phyloP scores from a whole-genome alignment of 1,284 basidiomycete genomes.

The Ganoderma sp. region DNA sequence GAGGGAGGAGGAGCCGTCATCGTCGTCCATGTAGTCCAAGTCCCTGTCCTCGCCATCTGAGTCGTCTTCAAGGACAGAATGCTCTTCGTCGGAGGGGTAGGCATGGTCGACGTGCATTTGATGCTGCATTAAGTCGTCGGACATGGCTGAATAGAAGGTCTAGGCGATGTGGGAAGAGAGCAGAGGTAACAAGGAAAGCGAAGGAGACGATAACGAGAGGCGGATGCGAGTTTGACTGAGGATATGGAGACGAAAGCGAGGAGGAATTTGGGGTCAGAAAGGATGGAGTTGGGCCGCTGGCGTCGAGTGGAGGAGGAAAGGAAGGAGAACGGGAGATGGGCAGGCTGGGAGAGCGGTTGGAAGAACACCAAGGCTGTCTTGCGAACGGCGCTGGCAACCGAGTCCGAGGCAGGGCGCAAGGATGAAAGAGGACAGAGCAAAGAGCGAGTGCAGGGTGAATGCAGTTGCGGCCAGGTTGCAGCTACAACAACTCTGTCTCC shows the following conservation, averaged over 20 bases:
- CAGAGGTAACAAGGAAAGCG: neutral
- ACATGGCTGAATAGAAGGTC: constrained; percentile 37
- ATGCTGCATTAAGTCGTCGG: constrained; percentile 58
- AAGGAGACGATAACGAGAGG: neutral
- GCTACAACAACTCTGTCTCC: neutral
- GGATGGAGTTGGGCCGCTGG: neutral
- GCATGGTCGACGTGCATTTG: constrained; percentile 59
- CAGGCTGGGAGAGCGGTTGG: neutral
- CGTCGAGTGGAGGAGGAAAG: neutral
- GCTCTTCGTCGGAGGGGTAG: constrained; percentile 69
- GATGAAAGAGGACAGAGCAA: neutral
- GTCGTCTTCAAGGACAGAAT: constrained; percentile 79
- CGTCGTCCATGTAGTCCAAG: constrained; percentile 70
- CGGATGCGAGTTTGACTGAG: neutral
- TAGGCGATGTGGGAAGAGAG: neutral
- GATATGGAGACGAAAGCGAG: neutral
- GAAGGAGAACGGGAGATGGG: neutral
- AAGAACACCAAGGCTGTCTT: neutral
- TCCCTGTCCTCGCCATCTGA: constrained; percentile 70
- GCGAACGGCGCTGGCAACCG: neutral
- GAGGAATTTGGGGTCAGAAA: neutral
- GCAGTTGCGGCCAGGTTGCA: neutral
- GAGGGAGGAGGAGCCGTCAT: constrained; percentile 80
- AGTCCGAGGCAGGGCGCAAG: neutral
- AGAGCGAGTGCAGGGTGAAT: neutral